Conservation (phyloP, 169 alveolate species). For the Cryptosporidium sp. region DNA sequence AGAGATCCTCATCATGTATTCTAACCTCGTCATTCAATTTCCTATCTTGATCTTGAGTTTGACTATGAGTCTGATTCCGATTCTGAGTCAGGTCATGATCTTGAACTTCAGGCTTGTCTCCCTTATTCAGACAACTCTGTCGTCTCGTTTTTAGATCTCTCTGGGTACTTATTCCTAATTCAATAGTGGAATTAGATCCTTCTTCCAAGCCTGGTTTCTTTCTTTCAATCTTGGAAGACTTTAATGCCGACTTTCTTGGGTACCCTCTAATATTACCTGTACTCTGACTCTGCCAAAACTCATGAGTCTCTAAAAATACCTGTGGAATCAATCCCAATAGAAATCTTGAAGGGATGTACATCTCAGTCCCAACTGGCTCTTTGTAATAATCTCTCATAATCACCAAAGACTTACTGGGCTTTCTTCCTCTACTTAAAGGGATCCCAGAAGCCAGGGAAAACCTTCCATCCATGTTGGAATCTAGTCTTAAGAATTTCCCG, state of each 20-base stretch:
- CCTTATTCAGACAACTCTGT: neutral
- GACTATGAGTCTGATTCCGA: no score
- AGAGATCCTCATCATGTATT: slow-evolving; percentile 29
- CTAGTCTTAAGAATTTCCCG: slow-evolving; percentile 37
- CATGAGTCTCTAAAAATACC: slow-evolving; percentile 80
- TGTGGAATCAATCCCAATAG: slow-evolving; percentile 81
- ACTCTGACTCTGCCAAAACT: slow-evolving; percentile 82
- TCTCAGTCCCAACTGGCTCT: slow-evolving; percentile 73
- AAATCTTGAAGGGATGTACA: slow-evolving; percentile 77
- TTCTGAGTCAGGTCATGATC: no score
- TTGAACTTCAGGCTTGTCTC: neutral
- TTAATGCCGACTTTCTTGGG: slow-evolving; percentile 57
- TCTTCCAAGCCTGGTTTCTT: neutral
- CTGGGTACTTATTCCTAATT: neutral
- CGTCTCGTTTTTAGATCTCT: neutral
- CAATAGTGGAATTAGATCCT: neutral
- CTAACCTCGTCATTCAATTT: neutral
- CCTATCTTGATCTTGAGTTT: neutral
- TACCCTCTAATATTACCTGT: slow-evolving; percentile 81
- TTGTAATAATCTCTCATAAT: slow-evolving; percentile 40
- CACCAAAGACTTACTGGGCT: slow-evolving; percentile 56
- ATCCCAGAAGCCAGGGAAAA: slow-evolving; percentile 65
- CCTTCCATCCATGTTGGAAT: slow-evolving; percentile 58
- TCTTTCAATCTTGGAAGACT: neutral
- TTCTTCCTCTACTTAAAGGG: slow-evolving; percentile 30